Evolutionary conservation across 192 early-diverging fungal genomes (phyloP), one percentile per base, ranked within the genome.

Genomic region (Umbelopsis isabellina): DNA sequence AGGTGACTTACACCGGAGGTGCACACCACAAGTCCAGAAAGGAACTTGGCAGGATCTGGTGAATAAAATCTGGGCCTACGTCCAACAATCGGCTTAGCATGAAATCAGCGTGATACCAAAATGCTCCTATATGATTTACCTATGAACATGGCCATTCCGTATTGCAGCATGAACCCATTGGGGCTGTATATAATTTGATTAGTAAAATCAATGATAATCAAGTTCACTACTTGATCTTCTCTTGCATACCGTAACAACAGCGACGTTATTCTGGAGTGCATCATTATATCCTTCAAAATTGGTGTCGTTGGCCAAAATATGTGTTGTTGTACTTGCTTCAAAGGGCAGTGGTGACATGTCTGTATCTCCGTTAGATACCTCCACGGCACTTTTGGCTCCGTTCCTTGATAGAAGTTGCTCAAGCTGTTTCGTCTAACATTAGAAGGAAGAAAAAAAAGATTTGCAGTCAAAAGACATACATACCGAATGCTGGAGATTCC

Each of bases 11-110:
- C 82, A 53, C 79, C 76, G 12, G 66, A 69, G 18, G 74, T 75
- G 23, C 75, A 72, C 13, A 80, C 78, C 5, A 86, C 79, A 4
- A 83, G n/a, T 10, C 82, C 84, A 13, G 82, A 82, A 37, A 84
- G 80, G 33, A 83, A 76, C 44, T 76, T 79, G 5, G 35, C 46
- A 1, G 84, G 84, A 72, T 86, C 78, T 9, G 81, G 44, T 7
- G 80, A 82, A 64, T 78, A 78, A 20, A 72, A 76, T 15, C 74
- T 10, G 5, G 79, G 44, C 3, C 82, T 84, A 27, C 13, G 13
- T 27, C 16, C 15, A 25, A 41, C 6, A 41, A 41, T 41, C 10
- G 37, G 37, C 6, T 41, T 41, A 41, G 37, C 1, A 41, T 10
- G 37, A 41, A 5, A 5, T 4, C 37, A 41, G 37, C 10, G 7